Conservation (phyloP, 352 stramenopile species). For the Blastocystis sp. region DNA sequence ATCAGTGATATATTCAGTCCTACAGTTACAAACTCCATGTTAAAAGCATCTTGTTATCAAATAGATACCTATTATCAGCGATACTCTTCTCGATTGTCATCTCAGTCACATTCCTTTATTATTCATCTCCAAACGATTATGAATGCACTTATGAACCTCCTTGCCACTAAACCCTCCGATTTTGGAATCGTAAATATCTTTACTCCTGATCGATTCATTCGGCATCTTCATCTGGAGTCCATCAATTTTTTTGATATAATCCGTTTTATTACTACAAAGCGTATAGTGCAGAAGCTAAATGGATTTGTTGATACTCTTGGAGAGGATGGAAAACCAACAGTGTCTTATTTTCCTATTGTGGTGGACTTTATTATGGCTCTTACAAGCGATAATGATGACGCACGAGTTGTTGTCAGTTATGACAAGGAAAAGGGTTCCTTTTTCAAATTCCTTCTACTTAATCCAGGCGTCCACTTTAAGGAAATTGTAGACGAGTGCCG, state of each 20-base stretch:
- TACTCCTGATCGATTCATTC: conserved; percentile 67
- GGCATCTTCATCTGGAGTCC: conserved; percentile 70
- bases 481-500: conserved; percentile 85
- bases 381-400: neutral
- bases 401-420: conserved; percentile 31
- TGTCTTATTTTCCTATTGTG: conserved; percentile 19
- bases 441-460: conserved; percentile 88
- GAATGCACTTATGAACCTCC: neutral
- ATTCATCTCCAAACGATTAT: conserved; percentile 44
- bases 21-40: conserved; percentile 60
- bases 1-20: conserved; percentile 83
- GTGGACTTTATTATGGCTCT: conserved; percentile 23
- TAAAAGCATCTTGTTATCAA: neutral
- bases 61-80: neutral
- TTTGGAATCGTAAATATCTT: conserved; percentile 53
- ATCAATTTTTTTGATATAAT: conserved; percentile 77
- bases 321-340: neutral
- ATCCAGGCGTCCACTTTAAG: conserved; percentile 84
- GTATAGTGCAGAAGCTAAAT: conserved; percentile 43
- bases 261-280: conserved; percentile 68
- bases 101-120: neutral
- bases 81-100: neutral
- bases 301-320: neutral
- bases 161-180: neutral
- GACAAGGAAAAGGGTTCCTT: conserved; percentile 46